Percentiles rank a stretch among this genome's conserved stretches.
These are phyloP conservation scores for Tolypocladium inflatum DNA, from an alignment of 2,329 filamentous ascomycete genomes.

Conservation along the genomic window DNA sequence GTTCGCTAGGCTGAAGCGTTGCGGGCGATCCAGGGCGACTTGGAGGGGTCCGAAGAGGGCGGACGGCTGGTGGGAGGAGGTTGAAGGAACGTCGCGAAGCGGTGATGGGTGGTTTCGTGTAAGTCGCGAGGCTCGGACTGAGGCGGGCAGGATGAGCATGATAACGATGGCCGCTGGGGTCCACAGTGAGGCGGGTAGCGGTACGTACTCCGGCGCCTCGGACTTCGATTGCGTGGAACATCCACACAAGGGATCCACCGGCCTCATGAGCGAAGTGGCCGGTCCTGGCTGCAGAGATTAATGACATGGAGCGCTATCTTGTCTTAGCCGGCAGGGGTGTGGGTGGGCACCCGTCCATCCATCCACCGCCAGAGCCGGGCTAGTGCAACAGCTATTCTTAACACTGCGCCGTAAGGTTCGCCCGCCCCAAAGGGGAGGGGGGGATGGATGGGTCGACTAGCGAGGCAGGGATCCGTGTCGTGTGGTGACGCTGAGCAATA, in stretches of 20 bases:
- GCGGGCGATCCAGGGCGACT: slow-evolving; percentile 2
- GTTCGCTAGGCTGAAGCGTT: slow-evolving; percentile 3
- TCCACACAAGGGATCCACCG: slow-evolving; percentile 20
- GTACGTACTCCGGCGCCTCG: slow-evolving; percentile 5
- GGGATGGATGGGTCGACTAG: slow-evolving; percentile 16
- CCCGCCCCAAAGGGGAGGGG: slow-evolving; percentile 10
- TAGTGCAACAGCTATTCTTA: slow-evolving; percentile 37
- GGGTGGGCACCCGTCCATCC: not conserved
- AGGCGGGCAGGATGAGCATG: slow-evolving; percentile 15
- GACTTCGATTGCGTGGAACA: slow-evolving; percentile 27
- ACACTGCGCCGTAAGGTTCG: slow-evolving; percentile 23
- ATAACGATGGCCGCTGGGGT: slow-evolving; percentile 9
- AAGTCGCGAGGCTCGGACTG: slow-evolving; percentile 6
- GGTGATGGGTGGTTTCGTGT: slow-evolving; percentile 12
- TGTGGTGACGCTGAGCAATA: slow-evolving; percentile 39
- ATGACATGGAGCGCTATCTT: slow-evolving; percentile 19
- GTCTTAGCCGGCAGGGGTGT: slow-evolving; percentile 21
- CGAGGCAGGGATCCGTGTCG: slow-evolving; percentile 19
- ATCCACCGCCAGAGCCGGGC: slow-evolving; percentile 4
- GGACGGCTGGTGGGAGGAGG: slow-evolving; percentile 3
- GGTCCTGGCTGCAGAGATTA: slow-evolving; percentile 21
- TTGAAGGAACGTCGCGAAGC: slow-evolving; percentile 29
- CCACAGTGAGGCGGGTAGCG: slow-evolving; percentile 2
- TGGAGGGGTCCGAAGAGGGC: not conserved
- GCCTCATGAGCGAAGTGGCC: slow-evolving; percentile 19